These are phyloP conservation scores for Solanum stenotomum DNA, from an alignment of 257 asterid genomes.

Conservation along the genomic window DNA sequence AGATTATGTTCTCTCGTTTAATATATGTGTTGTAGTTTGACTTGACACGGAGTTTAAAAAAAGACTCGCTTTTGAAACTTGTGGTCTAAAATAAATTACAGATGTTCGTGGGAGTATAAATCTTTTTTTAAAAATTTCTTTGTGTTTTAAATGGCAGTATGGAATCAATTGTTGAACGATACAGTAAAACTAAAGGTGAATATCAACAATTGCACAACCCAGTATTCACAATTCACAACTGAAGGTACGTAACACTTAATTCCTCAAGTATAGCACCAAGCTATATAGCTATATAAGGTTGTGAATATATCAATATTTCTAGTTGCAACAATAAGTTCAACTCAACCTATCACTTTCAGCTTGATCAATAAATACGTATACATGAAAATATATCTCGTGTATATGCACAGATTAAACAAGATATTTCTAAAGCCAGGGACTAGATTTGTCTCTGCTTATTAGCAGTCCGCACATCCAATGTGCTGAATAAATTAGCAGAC, in stretches of 20 bases:
- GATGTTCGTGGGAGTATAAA: no score
- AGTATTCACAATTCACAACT: neutral
- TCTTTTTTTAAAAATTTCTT: neutral
- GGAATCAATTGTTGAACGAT: neutral
- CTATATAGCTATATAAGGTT: no score
- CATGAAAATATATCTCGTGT: no score
- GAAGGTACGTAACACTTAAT: neutral
- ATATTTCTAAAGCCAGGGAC: no score
- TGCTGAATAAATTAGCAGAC: neutral
- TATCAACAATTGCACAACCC: neutral
- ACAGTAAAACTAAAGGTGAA: neutral
- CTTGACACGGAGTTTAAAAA: neutral
- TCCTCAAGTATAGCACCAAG: no score
- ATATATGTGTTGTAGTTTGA: neutral
- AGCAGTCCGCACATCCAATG: neutral
- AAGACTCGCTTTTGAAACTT: no score
- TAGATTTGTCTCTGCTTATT: no score
- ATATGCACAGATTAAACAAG: neutral
- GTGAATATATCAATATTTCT: no score
- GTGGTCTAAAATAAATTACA: no score
- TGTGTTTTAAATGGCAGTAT: neutral
- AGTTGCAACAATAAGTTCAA: neutral
- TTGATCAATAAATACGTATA: neutral
- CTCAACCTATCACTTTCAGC: neutral
- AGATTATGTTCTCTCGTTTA: neutral